These are phyloP conservation scores for Myriosclerotinia duriaeana DNA, from an alignment of 2,329 filamentous ascomycete genomes.

Conservation along the genomic window DNA sequence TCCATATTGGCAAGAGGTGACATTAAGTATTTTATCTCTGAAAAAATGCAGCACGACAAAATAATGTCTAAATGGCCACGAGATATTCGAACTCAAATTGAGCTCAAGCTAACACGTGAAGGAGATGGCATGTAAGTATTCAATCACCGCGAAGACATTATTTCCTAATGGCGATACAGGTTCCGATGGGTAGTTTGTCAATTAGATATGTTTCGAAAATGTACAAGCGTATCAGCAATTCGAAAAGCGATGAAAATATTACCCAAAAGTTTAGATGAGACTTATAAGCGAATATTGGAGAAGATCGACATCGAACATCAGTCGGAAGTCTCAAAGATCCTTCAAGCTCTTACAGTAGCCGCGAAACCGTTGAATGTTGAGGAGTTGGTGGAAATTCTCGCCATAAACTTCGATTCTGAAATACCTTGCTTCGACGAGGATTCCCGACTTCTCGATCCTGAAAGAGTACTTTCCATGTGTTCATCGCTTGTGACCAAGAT, in stretches of 20 bases:
- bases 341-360: conserved; percentile 36
- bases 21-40: conserved; percentile 37
- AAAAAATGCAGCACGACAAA: conserved; percentile 33
- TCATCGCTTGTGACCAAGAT: conserved; percentile 28
- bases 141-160: background rate
- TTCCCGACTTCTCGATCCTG: conserved; percentile 41
- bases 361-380: conserved; percentile 29
- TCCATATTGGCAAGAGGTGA: conserved; percentile 31
- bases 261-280: conserved; percentile 41
- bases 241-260: conserved; percentile 40
- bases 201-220: conserved; percentile 36
- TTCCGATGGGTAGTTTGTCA: conserved; percentile 44
- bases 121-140: conserved; percentile 41
- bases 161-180: conserved; percentile 30
- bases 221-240: conserved; percentile 30
- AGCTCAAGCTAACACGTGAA: conserved; percentile 33
- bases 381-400: conserved; percentile 39
- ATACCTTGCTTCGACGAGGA: conserved; percentile 40
- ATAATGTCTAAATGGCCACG: conserved; percentile 35
- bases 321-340: conserved; percentile 29
- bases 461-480: conserved; percentile 33
- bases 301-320: conserved; percentile 32
- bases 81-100: conserved; percentile 36
- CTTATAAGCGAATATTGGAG: conserved; percentile 41
- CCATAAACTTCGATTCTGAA: conserved; percentile 35